Evolutionary conservation across 805 yeast genomes (phyloP), one percentile per base, ranked within the genome.

Genomic region (Naumovozyma dairenensis): DNA sequence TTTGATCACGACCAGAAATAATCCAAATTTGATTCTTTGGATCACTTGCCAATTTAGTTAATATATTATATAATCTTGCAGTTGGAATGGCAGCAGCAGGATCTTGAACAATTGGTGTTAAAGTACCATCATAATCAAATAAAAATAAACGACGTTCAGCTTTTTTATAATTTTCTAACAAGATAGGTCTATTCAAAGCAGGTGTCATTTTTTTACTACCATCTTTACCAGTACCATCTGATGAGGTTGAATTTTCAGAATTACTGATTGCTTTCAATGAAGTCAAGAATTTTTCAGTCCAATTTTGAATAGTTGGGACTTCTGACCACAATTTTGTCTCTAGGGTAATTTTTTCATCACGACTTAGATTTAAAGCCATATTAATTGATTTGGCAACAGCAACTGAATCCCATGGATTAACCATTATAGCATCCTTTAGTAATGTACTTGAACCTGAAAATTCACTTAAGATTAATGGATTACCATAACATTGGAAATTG

Each of bases 1-100:
- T 72, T 61, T 83, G 94, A 57, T 92, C 99, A 46, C 99, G 74
- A 2, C 99, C 99, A 26, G 93, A 80, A 39, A 92, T 89, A 43
- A 92, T 74, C 98, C 98, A 92, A 28, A 92, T 77, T 53, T 77
- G 79, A 60, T 92, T 92, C 39, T 67, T 67, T 5, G 89, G 85
- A 55, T 89, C 97, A 10, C 66, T 65, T 2, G 80, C 66, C 34
- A 92, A 65, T 20, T 66, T 62, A 18, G 70, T 65, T 38, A 92
- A 58, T 9, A 80, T 72, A 6, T 65, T 58, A 34, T 73, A 66
- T 29, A 92, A 65, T 44, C 80, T 69, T 3, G 78, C 76, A 1
- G 94, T 77, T 3, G 99, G 98, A 27, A 92, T 81, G 0, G 98
- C 98, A 0, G 97, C 96, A n/a, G 89, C 85, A 2, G 99, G 99